These are phyloP conservation scores for Naganishia sp. DNA, from an alignment of 1,284 basidiomycete species.

Conservation along the genomic window DNA sequence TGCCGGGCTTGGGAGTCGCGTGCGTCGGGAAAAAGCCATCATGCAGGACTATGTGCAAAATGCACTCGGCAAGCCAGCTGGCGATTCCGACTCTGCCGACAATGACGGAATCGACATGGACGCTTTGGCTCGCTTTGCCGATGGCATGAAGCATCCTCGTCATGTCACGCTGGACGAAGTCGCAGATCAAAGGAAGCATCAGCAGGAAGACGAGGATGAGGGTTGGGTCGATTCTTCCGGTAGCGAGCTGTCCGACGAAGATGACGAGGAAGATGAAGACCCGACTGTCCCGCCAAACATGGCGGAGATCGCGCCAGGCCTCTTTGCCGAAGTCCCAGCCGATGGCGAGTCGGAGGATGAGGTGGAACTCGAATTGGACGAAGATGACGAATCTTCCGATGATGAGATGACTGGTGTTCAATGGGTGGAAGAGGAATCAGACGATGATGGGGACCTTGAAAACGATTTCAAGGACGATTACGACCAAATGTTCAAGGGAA, in stretches of 20 bases:
- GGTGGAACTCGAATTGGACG: slow-evolving; percentile 29
- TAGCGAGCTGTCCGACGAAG: slow-evolving; percentile 25
- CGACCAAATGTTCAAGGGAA: slow-evolving; percentile 47
- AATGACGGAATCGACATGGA: slow-evolving; percentile 40
- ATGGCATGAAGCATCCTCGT: slow-evolving; percentile 34
- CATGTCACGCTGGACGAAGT: slow-evolving; percentile 35
- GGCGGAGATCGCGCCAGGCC: slow-evolving; percentile 26
- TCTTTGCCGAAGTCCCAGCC: slow-evolving; percentile 18
- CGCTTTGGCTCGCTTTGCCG: slow-evolving; percentile 39
- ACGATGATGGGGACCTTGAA: slow-evolving; percentile 30
- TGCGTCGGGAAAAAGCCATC: slow-evolving; percentile 22
- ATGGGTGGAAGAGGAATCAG: slow-evolving; percentile 31
- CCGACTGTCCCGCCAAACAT: neutral
- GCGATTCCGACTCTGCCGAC: slow-evolving; percentile 32
- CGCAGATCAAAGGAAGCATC: slow-evolving; percentile 25
- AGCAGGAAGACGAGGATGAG: slow-evolving; percentile 35
- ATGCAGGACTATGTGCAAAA: slow-evolving; percentile 32
- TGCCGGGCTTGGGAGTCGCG: slow-evolving; percentile 12
- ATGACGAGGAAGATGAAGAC: slow-evolving; percentile 13
- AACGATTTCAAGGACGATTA: slow-evolving; percentile 35
- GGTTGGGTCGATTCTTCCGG: slow-evolving; percentile 38
- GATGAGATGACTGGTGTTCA: slow-evolving; percentile 35
- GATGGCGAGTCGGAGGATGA: slow-evolving; percentile 31
- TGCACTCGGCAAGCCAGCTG: slow-evolving; percentile 11
- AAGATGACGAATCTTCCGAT: slow-evolving; percentile 36